Base-by-base conservation (phyloP, 805 yeast genomes). In the Candida pseudofarinosa region DNA sequence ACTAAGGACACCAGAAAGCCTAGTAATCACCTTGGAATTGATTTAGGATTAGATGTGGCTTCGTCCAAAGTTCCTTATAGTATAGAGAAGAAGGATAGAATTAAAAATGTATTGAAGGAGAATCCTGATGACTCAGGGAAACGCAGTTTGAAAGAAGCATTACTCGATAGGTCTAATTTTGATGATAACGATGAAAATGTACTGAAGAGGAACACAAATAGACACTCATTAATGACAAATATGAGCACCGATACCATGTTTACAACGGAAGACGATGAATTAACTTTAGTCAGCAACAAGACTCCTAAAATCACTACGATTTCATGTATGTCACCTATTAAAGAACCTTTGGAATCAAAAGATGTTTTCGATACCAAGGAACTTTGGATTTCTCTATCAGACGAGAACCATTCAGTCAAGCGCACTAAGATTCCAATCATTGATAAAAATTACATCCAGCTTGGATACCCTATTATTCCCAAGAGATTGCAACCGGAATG, bases 11-110 rank as follows among this genome's bases (percentile, higher is more conserved):
- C 38, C 34, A 33, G 33, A 34, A 15, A 31, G 23, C 19, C 19
- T 28, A 43, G 19, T 17, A 35, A 46, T 20, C 67, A 69, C 6
- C 50, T 55, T 4, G 69, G 69, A 0, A 51, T 64, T 16, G 67
- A 65, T 45, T 49, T 67, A 2, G 63, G 65, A 3, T 38, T 64
- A 12, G 55, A 53, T 33, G 55, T 59, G 2, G 60, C 60, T 13
- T 44, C 60, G 3, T 45, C 61, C 0, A 45, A 51, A 12, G 60
- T 62, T 7, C 73, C 73, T 0, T 53, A 56, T 31, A 67, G 72
- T 43, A 57, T 65, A 6, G 49, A 52, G 30, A 63, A 62, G 33
- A 52, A 53, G 14, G 63, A 65, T 41, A 50, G 62, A n/a, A 54
- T 67, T 8, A 43, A 48, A 33, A 62, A 37, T 6, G 15, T 32